Percentiles rank a stretch among this genome's conserved stretches.
phyloP scores from a whole-genome alignment of 2,329 filamentous ascomycete species.

The Alternaria gaisen region DNA sequence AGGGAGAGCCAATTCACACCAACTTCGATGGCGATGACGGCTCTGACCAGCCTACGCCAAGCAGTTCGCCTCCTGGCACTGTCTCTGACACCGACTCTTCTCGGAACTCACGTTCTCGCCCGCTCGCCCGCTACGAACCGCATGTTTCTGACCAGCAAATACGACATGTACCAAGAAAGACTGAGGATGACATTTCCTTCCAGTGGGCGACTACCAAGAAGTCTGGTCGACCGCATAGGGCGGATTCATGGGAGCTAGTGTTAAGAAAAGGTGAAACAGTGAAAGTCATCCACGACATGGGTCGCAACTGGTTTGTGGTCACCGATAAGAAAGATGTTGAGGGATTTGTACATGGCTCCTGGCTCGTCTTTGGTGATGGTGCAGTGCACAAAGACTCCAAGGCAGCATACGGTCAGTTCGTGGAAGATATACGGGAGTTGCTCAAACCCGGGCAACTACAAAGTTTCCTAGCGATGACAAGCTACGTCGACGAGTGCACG shows the following conservation, averaged over 20 bases:
- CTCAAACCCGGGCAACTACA: conserved; percentile 25
- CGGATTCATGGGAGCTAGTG: conserved; percentile 37
- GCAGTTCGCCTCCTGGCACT: neutral
- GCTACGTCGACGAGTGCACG: conserved; percentile 34
- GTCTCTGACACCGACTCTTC: no score
- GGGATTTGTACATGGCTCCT: conserved; percentile 39
- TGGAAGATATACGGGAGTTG: conserved; percentile 25
- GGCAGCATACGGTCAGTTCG: conserved; percentile 30
- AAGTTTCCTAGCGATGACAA: conserved; percentile 30
- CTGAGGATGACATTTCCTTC: conserved; percentile 10
- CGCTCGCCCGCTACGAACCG: neutral
- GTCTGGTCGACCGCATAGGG: conserved; percentile 31
- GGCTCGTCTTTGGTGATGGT: conserved; percentile 32
- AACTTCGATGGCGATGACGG: conserved; percentile 9
- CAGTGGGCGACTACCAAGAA: conserved; percentile 33
- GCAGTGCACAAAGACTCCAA: conserved; percentile 20
- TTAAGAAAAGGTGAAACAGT: conserved; percentile 36
- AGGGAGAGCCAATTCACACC: conserved; percentile 21
- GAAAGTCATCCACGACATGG: conserved; percentile 34
- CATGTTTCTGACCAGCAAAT: conserved; percentile 3
- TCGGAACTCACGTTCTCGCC: neutral
- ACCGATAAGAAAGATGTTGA: conserved; percentile 17
- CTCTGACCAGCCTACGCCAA: neutral
- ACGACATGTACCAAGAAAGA: neutral
- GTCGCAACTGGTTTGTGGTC: conserved; percentile 36